phyloP scores from a whole-genome alignment of 2,329 filamentous ascomycete species.

The Sphaerulina musiva region DNA sequence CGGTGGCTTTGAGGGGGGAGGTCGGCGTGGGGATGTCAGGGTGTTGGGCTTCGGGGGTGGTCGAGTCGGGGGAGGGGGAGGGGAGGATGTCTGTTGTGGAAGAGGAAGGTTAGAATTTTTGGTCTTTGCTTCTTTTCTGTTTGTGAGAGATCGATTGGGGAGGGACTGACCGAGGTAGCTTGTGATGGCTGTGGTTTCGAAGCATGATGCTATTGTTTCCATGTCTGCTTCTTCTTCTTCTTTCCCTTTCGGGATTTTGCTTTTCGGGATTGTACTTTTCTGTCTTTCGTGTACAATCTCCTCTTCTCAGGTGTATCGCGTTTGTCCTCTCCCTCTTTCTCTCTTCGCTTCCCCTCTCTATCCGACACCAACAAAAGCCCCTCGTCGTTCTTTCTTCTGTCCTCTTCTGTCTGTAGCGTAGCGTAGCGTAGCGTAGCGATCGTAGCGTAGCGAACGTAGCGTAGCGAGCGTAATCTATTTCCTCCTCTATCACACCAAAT shows the following conservation, averaged over 20 bases:
- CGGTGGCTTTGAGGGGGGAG: conserved; percentile 4
- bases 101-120: background rate
- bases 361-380: too few species aligned
- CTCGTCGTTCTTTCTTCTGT: background rate
- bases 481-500: too few species aligned
- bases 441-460: too few species aligned
- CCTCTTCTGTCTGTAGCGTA: background rate
- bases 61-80: background rate
- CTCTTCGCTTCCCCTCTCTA: too few species aligned
- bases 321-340: too few species aligned
- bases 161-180: conserved; percentile 4
- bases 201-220: conserved; percentile 6
- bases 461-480: too few species aligned
- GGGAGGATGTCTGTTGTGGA: conserved; percentile 16
- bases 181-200: conserved; percentile 6
- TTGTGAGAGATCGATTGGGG: too few species aligned
- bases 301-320: too few species aligned
- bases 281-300: too few species aligned
- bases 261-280: too few species aligned
- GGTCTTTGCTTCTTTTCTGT: background rate
- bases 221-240: background rate
- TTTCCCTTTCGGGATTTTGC: too few species aligned
- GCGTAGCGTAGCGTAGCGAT: too few species aligned
- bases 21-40: conserved; percentile 1
- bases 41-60: background rate